Base-by-base conservation (phyloP, 2,329 filamentous ascomycete genomes). In the Colletotrichum aenigma region DNA sequence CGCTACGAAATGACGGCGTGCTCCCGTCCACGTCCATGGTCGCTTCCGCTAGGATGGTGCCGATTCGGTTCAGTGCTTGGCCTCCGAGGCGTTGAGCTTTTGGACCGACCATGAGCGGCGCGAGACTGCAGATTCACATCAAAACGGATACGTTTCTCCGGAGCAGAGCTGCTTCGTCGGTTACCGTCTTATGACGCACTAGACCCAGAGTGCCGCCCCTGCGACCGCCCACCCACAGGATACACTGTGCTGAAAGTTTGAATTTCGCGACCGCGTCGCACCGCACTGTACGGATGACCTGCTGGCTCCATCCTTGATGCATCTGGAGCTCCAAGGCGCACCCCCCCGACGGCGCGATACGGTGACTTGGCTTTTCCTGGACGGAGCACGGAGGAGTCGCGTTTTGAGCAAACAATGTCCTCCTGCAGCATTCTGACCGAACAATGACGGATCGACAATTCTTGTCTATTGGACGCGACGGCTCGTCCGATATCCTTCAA, bases 131-230 rank as follows among this genome's bases (percentile, higher is more conserved):
- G 66, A 64, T n/a, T 43, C 71, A 64, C 12, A 48, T 66, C 52
- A 58, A 36, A 71, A 65, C 26, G 24, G 69, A 43, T 43, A 72
- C 69, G 55, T 73, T 48, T 56, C 38, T 21, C 38, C 43, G 62
- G 55, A 60, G 9, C 38, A 68, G 56, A 58, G 16, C 13, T 43
- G 32, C 43, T 28, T 68, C 30, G 73, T 73, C 62, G 56, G 38
- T 73, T 75, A 75, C 69, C 73, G 64, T 68, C 64, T 64, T 58
- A 73, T 73, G 73, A 75, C 70, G 73, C 73, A 75, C 70, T 73
- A 68, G 64, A 58, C 69, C 56, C 32, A 64, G 73, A 67, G 56
- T 56, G 34, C 56, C 34, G 30, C 58, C 70, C 73, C 28, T 73
- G 70, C 56, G 34, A 30, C 34, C 30, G 21, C 68, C 38, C 52